Evolutionary conservation across 257 asterid species (phyloP).

Genomic region (Capsicum rhomboideum): DNA sequence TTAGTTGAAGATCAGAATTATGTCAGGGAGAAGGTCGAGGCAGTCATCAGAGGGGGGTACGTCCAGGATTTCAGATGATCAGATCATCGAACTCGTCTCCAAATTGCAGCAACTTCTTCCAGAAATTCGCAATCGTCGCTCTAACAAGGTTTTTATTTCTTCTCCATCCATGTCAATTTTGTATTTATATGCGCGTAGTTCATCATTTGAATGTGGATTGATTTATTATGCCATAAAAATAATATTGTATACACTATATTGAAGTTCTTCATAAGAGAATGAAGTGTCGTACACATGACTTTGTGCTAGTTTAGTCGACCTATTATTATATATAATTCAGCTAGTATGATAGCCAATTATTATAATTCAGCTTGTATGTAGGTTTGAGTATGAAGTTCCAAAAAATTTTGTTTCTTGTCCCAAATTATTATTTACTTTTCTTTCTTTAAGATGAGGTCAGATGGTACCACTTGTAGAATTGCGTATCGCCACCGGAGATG

Average conservation of each 20-base stretch:
- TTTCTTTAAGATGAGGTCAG: too few species aligned
- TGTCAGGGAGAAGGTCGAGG: constrained; percentile 68
- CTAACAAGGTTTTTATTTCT: constrained; percentile 32
- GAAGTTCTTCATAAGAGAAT: too few species aligned
- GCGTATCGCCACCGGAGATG: too few species aligned
- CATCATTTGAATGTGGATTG: too few species aligned
- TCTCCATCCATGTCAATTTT: background rate
- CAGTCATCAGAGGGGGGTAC: constrained; percentile 22
- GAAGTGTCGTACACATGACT: too few species aligned
- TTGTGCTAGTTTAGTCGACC: background rate
- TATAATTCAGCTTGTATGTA: background rate
- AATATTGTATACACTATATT: too few species aligned
- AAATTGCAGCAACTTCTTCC: constrained; percentile 70
- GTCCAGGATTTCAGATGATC: constrained; percentile 59
- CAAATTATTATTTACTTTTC: too few species aligned
- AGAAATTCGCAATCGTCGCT: constrained; percentile 55
- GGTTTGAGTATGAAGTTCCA: background rate
- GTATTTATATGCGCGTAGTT: too few species aligned
- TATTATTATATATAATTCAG: background rate
- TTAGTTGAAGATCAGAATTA: background rate
- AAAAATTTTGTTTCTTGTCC: too few species aligned
- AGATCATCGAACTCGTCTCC: constrained; percentile 55
- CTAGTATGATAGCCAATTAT: background rate
- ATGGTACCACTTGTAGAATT: too few species aligned
- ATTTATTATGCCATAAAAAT: too few species aligned